Evolutionary conservation across 345 rosid species (phyloP).

Genomic region (Hypericum perforatum): DNA sequence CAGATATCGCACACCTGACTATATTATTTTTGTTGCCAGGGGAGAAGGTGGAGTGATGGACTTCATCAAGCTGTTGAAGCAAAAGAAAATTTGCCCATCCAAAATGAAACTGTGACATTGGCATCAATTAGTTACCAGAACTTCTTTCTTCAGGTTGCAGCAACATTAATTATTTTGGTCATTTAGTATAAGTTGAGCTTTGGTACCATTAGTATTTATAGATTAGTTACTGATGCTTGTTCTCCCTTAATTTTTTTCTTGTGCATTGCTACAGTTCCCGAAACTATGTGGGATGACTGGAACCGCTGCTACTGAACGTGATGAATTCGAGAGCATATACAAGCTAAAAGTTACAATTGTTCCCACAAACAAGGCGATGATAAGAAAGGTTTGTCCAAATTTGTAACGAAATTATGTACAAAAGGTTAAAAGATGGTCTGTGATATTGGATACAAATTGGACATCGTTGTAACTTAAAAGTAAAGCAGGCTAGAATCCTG

Average conservation of each 20-base stretch:
- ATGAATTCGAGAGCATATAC: conserved; percentile 98
- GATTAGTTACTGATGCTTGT: conserved; percentile 9
- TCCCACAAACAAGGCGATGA: conserved; percentile 95
- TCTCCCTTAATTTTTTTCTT: conserved; percentile 10
- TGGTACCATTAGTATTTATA: conserved; percentile 2
- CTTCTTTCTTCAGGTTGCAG: conserved; percentile 90
- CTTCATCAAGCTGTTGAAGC: conserved; percentile 99
- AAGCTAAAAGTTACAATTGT: conserved; percentile 92
- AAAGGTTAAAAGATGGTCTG: too few species aligned
- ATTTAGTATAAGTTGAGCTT: too few species aligned
- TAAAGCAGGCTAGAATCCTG: too few species aligned
- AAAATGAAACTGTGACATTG: conserved; percentile 88
- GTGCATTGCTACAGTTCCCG: conserved; percentile 48
- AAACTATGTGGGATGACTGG: conserved; percentile 99
- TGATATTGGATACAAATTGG: too few species aligned
- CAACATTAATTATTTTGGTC: not conserved
- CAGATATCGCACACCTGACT: too few species aligned
- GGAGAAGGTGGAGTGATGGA: conserved; percentile 99
- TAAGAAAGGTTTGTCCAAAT: conserved; percentile 62
- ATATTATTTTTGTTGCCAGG: conserved; percentile 34
- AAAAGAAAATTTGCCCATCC: conserved; percentile 91
- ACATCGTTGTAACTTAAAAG: too few species aligned
- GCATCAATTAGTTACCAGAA: conserved; percentile 97
- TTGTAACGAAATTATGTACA: not conserved
- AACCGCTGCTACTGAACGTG: conserved; percentile 91